Percentiles rank a stretch among this genome's conserved stretches.
Evolutionary conservation across 2,329 filamentous ascomycete genomes (phyloP).

Genomic region (Diaporthe sp.): DNA sequence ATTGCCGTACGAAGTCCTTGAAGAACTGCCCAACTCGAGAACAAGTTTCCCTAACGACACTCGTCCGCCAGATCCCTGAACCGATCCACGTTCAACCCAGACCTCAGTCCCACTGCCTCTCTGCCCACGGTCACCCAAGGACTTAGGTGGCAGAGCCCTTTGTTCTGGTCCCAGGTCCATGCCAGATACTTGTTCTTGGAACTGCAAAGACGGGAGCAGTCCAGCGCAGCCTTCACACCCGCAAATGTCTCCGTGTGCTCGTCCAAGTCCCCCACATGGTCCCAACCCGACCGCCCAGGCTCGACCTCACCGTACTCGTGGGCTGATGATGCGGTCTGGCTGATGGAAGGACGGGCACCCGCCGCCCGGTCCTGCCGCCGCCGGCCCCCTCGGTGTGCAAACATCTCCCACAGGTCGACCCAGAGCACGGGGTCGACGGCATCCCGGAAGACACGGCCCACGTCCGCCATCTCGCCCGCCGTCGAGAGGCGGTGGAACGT

Average conservation of each 20-base stretch:
- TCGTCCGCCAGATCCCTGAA: constrained; percentile 27
- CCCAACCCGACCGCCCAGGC: constrained; percentile 56
- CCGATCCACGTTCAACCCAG: constrained; percentile 52
- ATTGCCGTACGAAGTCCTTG: background rate
- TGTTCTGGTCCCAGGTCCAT: constrained; percentile 62
- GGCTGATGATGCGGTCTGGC: constrained; percentile 51
- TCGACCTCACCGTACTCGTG: constrained; percentile 50
- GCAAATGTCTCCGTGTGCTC: constrained; percentile 56
- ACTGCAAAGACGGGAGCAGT: constrained; percentile 60
- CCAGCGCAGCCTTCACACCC: constrained; percentile 54
- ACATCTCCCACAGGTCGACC: constrained; percentile 65
- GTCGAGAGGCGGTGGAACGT: constrained; percentile 67
- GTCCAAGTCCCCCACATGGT: constrained; percentile 64
- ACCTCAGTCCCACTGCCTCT: constrained; percentile 49
- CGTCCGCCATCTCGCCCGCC: constrained; percentile 58
- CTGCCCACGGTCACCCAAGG: constrained; percentile 65
- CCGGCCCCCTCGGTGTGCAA: constrained; percentile 44
- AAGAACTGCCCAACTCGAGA: background rate
- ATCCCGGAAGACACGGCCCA: constrained; percentile 57
- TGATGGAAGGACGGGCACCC: background rate
- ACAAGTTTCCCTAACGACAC: constrained; percentile 20
- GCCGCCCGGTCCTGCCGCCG: background rate
- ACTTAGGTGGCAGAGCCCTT: constrained; percentile 57
- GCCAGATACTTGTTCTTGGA: constrained; percentile 57
- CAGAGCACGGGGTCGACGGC: constrained; percentile 59